Base-by-base conservation (phyloP, 169 alveolate genomes). In the Plasmodium yoelii region DNA sequence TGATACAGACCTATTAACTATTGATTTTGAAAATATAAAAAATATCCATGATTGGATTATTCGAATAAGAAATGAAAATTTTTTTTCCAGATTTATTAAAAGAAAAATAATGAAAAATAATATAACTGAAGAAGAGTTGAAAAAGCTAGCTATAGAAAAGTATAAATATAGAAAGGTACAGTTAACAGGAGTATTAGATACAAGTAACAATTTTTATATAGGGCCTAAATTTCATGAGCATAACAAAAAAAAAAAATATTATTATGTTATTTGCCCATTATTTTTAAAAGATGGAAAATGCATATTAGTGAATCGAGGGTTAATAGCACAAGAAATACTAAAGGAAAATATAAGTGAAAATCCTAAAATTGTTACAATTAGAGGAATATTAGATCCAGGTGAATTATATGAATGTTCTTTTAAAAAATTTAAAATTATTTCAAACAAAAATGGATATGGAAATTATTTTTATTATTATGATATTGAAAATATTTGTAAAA, bases 311-410 rank as follows among this genome's bases (percentile, higher is more conserved):
- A 95, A 95, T 84, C 88, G 93, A 72, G 97, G 97, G 18, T 95
- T 95, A 92, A 70, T 94, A 74, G 72, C 88, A 12, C 69, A 61
- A 74, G 93, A 77, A 28, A 77, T 75, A 39, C 87, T 88, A 65
- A 93, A 42, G 65, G 75, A 73, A 46, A 87, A 64, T 69, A 69
- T 34, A 47, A 93, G 80, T 18, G 95, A 88, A 65, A 73, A 90
- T 19, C 95, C 97, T 0, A 96, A 94, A 82, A 71, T 92, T 87
- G 96, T 95, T 12, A 95, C 96, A 26, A 94, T 95, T 13, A 92
- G 97, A 42, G 97, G 96, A 4, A 75, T 95, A 44, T 67, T 95
- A 49, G 96, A 92, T 59, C 93, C 93, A 4, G 97, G 97, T 19
- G 97, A 95, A 67, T 71, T 94, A 24, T 71, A 72, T 70, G 94